Base-by-base conservation (phyloP, 371 early-diverging fungal species). In the Rhizopus delemar region DNA sequence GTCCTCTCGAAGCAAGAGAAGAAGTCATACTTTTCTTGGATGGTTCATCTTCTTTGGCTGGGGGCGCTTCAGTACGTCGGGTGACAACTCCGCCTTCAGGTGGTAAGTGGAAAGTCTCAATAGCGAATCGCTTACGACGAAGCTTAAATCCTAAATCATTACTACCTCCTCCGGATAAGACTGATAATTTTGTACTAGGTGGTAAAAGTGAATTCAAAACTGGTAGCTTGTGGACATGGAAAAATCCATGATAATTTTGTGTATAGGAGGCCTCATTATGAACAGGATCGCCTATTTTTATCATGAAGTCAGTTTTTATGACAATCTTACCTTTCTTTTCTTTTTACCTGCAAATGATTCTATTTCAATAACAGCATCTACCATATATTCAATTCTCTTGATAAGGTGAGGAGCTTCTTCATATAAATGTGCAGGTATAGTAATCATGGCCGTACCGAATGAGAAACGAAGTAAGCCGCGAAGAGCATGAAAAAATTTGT, bases 41-140 rank as follows among this genome's bases (percentile, higher is more conserved):
- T 35, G 41, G 3, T 34, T 61, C 33, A 62, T 57, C 31, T 43
- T 56, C 33, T 45, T 54, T 13, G 29, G 54, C 38, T n/a, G 58
- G 15, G 8, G 73, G 66, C 31, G 77, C 69, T 22, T 84, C 77
- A 0, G 85, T 82, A 32, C 89, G 81, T 34, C 91, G 73, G 46
- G 89, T 89, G 8, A 83, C 82, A 2, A 89, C 85, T 6, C 91
- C 90, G 38, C 91, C 91, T 65, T 96, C 96, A 5, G 95, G 94
- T 12, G 97, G 97, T 55, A 97, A 70, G 66, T 91, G 88, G 75
- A 93, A 95, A 0, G 94, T 89, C 62, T 96, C 96, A 33, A 97
- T 91, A 3, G 85, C 75, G 68, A 97, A 95, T 56, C 92, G 81
- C 65, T 95, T 95, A 48, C 96, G 79, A 39, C 94, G 74, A 33